Percentiles rank a stretch among this genome's conserved stretches.
These are phyloP conservation scores for Pichia rugopelliculosa DNA, from an alignment of 805 yeast genomes.

Conservation along the genomic window DNA sequence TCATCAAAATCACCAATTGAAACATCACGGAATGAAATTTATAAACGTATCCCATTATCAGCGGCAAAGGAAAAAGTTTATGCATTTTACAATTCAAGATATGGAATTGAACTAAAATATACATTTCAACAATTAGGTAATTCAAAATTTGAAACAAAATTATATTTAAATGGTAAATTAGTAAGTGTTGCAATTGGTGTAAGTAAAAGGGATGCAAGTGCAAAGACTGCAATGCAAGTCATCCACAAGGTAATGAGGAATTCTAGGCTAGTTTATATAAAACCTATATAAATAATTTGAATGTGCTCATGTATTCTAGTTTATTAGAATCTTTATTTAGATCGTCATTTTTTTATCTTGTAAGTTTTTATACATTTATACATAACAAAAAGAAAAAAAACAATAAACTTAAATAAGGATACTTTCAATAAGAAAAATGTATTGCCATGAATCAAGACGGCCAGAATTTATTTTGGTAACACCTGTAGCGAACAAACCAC, in stretches of 20 bases:
- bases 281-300: too few species aligned
- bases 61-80: slow-evolving; percentile 8
- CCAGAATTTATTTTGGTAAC: slow-evolving; percentile 1
- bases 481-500: slow-evolving; percentile 6
- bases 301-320: too few species aligned
- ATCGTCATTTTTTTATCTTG: too few species aligned
- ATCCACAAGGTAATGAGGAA: slow-evolving; percentile 1
- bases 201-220: slow-evolving; percentile 11
- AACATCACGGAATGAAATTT: neutral
- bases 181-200: slow-evolving; percentile 2
- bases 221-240: slow-evolving; percentile 9
- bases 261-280: too few species aligned
- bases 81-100: slow-evolving; percentile 8
- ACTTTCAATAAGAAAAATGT: slow-evolving; percentile 4
- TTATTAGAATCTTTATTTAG: too few species aligned
- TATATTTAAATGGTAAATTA: neutral
- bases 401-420: too few species aligned
- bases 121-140: neutral
- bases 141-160: slow-evolving; percentile 3
- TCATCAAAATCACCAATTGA: neutral
- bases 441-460: slow-evolving; percentile 1
- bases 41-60: neutral
- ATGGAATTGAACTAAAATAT: slow-evolving; percentile 6
- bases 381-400: too few species aligned
- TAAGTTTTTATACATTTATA: too few species aligned